Evolutionary conservation across 2,329 filamentous ascomycete species (phyloP).

Genomic region (Talaromyces sp.): DNA sequence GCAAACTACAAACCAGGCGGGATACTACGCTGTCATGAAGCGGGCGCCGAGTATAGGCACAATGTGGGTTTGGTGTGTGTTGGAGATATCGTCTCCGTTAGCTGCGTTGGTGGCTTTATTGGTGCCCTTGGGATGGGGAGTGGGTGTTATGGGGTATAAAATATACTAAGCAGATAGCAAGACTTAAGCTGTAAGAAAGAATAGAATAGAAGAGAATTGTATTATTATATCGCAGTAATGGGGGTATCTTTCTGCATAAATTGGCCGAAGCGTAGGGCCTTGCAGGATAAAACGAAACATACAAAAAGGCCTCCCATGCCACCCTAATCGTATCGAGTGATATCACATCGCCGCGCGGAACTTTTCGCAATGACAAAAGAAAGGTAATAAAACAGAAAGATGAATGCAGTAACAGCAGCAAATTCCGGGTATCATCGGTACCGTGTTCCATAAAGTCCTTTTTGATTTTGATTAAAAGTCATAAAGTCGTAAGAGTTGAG

Average conservation of each 20-base stretch:
- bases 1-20: constrained; percentile 71
- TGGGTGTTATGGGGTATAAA: constrained; percentile 20
- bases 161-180: neutral
- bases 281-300: neutral
- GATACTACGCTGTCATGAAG: constrained; percentile 89
- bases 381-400: neutral
- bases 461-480: neutral
- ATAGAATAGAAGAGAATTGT: neutral
- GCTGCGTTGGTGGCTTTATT: constrained; percentile 55
- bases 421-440: constrained; percentile 2
- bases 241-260: constrained; percentile 16
- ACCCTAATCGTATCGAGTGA: neutral
- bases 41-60: constrained; percentile 83
- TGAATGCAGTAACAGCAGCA: neutral
- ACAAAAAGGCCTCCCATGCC: constrained; percentile 4
- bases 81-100: constrained; percentile 73
- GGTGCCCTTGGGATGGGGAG: constrained; percentile 50
- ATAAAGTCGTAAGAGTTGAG: constrained; percentile 13
- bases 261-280: neutral
- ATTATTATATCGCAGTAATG: constrained; percentile 9
- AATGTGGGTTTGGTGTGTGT: constrained; percentile 87
- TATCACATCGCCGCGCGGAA: neutral
- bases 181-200: neutral
- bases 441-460: neutral
- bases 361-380: constrained; percentile 8